Percentiles rank a stretch among this genome's conserved stretches.
Conservation (phyloP, 352 stramenopile genomes). For the Globisporangium rhizosaccharum region DNA sequence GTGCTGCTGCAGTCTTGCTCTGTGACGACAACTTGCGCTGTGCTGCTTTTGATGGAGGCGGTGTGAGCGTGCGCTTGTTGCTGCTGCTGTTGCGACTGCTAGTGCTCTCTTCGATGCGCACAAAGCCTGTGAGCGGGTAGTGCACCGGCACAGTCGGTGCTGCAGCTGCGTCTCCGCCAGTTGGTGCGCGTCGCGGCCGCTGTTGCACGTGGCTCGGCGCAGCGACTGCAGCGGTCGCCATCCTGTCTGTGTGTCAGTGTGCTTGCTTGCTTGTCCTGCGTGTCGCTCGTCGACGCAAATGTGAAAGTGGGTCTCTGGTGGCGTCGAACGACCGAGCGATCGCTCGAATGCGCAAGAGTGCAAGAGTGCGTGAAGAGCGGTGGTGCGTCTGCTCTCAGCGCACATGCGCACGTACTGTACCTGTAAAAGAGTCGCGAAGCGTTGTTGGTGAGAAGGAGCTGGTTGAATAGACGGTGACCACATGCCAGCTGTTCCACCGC, state of each 20-base stretch:
- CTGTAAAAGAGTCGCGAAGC: no score
- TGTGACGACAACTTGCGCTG: neutral
- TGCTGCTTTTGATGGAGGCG: neutral
- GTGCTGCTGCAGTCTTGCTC: neutral
- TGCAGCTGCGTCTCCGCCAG: neutral
- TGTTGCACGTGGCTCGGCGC: neutral
- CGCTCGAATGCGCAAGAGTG: no score
- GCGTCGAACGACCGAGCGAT: no score
- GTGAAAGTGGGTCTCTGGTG: neutral
- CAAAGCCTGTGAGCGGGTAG: constrained; percentile 32
- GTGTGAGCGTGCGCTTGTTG: neutral
- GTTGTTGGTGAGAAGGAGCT: no score
- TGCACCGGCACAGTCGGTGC: constrained; percentile 5
- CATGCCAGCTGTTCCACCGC: no score
- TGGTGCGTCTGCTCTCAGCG: no score
- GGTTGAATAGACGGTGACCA: no score
- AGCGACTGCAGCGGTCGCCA: constrained; percentile 4
- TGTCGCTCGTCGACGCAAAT: neutral
- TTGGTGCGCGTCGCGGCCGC: no score
- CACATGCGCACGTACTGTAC: no score
- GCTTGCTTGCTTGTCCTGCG: neutral
- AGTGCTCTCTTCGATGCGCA: constrained; percentile 37
- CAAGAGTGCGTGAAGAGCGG: no score
- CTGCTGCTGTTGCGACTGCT: neutral
- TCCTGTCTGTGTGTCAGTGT: neutral